Evolutionary conservation across 352 stramenopile species (phyloP), one percentile per base, ranked within the genome.

Genomic region (Phytophthora multivora): DNA sequence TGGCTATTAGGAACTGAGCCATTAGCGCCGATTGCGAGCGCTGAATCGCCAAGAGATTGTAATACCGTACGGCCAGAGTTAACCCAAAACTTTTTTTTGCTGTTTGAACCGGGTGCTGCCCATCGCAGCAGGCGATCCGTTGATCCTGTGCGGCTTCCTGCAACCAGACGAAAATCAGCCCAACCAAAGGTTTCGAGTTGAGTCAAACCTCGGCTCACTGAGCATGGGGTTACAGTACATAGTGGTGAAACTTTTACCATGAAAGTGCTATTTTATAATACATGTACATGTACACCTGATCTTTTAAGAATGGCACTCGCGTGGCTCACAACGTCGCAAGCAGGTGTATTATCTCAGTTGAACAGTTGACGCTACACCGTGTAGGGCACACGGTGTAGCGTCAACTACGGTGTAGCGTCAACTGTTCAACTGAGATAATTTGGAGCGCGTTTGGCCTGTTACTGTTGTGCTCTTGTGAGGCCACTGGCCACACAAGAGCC

Each of bases 61-160:
- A 30, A 30, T 21, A 30, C 26, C 21, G 21, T 23, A 23, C 21
- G n/a, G n/a, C n/a, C n/a, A n/a, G n/a, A n/a, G n/a, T n/a, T n/a
- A n/a, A n/a, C n/a, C n/a, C n/a, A n/a, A n/a, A n/a, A n/a, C n/a
- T n/a, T n/a, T 28, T 49, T 62, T 62, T 54, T 42, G 43, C 54
- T 56, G 54, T 49, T 55, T 49, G 43, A 55, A 49, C 35, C 6
- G 42, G 31, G 18, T 35, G 8, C 19, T 35, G 15, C 43, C 30
- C 52, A 52, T 52, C 53, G 33, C 31, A 31, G 26, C 40, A 46
- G 30, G 19, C 46, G 30, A 52, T 60, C 50, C 7, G 42, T 19
- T 36, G 42, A 50, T 47, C 31, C 47, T 43, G 18, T 7, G 23
- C 10, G 21, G 21, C 9, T 46, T 55, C 39, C 10, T 21, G 33